Percentiles rank a stretch among this genome's conserved stretches.
These are phyloP conservation scores for Cordyceps pruinosa DNA, from an alignment of 2,329 filamentous ascomycete genomes.

Conservation along the genomic window DNA sequence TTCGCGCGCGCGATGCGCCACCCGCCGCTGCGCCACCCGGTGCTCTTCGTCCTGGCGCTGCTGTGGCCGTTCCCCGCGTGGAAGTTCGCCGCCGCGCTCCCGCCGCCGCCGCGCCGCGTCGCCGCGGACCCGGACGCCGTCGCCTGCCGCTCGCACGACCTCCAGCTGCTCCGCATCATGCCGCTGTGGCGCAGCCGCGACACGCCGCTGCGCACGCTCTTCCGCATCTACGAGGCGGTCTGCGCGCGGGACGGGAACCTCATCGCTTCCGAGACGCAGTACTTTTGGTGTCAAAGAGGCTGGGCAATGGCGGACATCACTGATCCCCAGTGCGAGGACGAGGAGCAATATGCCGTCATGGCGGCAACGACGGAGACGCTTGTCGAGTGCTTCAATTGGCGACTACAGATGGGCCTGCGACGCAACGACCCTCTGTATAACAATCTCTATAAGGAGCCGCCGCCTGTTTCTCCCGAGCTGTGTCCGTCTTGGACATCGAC, in stretches of 20 bases:
- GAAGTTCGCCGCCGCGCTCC: constrained; percentile 11
- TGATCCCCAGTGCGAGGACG: constrained; percentile 18
- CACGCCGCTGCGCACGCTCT: constrained; percentile 22
- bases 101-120: constrained; percentile 14
- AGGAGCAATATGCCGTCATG: constrained; percentile 20
- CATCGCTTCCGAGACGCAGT: constrained; percentile 22
- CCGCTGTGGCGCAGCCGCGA: constrained; percentile 19
- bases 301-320: constrained; percentile 18
- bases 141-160: constrained; percentile 11
- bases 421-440: neutral
- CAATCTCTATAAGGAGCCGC: constrained; percentile 1
- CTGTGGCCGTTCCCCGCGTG: constrained; percentile 14
- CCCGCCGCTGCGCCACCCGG: neutral
- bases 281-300: constrained; percentile 19
- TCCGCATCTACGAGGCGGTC: constrained; percentile 23
- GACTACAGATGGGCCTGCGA: constrained; percentile 18
- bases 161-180: constrained; percentile 14
- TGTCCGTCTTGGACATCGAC: constrained; percentile 11
- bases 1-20: neutral
- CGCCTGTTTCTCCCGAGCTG: constrained; percentile 4
- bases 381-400: constrained; percentile 20
- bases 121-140: constrained; percentile 13
- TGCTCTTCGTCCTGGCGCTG: constrained; percentile 14
- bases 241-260: constrained; percentile 20
- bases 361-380: constrained; percentile 20